Evolutionary conservation across 73 alveolate genomes (phyloP).

Genomic region (Paramecium sexaurelia): DNA sequence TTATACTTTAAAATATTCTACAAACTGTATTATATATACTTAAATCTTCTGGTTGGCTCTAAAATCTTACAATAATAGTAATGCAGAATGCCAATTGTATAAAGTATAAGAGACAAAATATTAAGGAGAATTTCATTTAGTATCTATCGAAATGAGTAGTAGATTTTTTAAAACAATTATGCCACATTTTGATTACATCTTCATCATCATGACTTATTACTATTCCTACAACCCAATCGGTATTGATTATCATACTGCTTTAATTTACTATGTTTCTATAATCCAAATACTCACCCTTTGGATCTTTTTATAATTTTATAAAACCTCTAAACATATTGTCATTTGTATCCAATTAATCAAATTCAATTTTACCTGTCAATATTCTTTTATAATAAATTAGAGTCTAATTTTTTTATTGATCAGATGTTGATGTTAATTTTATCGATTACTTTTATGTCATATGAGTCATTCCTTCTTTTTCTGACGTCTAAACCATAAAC

Average conservation of each 20-base stretch:
- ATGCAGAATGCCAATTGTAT: slow-evolving; percentile 20
- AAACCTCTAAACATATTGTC: slow-evolving; percentile 33
- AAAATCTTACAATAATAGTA: not conserved
- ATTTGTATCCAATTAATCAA: not conserved
- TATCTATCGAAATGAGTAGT: slow-evolving; percentile 44
- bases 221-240: slow-evolving; percentile 56
- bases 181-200: slow-evolving; percentile 24
- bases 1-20: slow-evolving; percentile 7
- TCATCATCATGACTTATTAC: slow-evolving; percentile 41
- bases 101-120: not conserved
- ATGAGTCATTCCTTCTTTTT: slow-evolving; percentile 39
- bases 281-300: slow-evolving; percentile 54
- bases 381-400: slow-evolving; percentile 34
- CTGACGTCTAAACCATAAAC: slow-evolving; percentile 35
- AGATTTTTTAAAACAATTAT: not conserved
- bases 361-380: slow-evolving; percentile 48
- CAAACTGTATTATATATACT: not conserved
- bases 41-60: not conserved
- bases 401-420: slow-evolving; percentile 8
- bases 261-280: not conserved
- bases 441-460: not conserved
- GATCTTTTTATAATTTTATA: slow-evolving; percentile 41
- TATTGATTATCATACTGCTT: slow-evolving; percentile 4
- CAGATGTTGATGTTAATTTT: slow-evolving; percentile 35
- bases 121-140: not conserved